Evolutionary conservation across 2,329 filamentous ascomycete genomes (phyloP), one percentile per base, ranked within the genome.

Genomic region (Aureobasidium pullulans): DNA sequence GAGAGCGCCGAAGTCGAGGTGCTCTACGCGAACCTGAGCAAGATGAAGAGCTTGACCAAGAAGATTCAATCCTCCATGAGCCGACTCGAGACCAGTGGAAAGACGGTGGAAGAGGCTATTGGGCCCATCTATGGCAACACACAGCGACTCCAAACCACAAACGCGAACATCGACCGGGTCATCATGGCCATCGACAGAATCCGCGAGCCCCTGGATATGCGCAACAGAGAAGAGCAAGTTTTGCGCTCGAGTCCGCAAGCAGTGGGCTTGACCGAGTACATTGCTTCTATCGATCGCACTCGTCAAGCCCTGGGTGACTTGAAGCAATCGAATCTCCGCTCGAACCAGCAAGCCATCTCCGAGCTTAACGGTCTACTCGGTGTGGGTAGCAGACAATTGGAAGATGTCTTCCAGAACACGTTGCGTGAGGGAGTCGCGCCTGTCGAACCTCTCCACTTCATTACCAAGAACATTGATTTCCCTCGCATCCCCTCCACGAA

Each of bases 121-220:
- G 90, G 90, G 0, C 94, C 94, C 8, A 87, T 99, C 43, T 95
- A 92, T 70, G 89, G 88, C 67, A 95, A 96, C 73, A 97, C 94
- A 0, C 89, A 90, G 73, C 87, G 86, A 63, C 80, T 97, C 23
- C 94, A 97, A 73, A 83, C 87, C n/a, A 84, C 95, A 37, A 91
- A 89, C 65, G 85, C 83, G 65, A 99, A 99, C 70, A 89, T 97
- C 67, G 92, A 97, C 69, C 82, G 84, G 62, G 85, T 96, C 37
- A 84, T 96, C 61, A 81, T 86, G 63, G 90, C 92, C 16, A 97
- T 99, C 66, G 91, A 96, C 63, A 85, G 87, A 63, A 81, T 97
- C 42, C 86, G 90, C 66, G 88, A 95, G 68, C 93, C 94, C n/a
- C 85, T 92, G 62, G 91, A 97, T 71, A 90, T 91, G 70, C 93